Evolutionary conservation across 805 yeast species (phyloP).

Genomic region (Ogataea methylovora): DNA sequence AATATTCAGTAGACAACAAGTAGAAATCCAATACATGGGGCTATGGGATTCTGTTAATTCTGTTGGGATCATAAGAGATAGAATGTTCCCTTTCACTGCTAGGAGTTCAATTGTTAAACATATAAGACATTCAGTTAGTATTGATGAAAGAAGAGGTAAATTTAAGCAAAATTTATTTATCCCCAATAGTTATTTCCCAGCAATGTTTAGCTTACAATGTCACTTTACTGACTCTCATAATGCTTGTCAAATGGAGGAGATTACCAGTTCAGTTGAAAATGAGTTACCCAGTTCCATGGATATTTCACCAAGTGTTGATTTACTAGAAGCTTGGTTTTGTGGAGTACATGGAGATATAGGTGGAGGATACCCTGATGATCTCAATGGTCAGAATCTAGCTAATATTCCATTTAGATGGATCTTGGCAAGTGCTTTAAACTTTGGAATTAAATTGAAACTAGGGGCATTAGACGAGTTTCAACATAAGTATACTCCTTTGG

Average conservation of each 20-base stretch:
- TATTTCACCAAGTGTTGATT: constrained; percentile 18
- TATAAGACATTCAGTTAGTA: constrained; percentile 58
- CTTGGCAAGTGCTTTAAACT: constrained; percentile 41
- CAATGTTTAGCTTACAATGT: constrained; percentile 8
- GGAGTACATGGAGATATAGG: constrained; percentile 68
- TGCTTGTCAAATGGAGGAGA: constrained; percentile 15
- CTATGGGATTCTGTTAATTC: constrained; percentile 66
- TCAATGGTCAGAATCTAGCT: constrained; percentile 35
- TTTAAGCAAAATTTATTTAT: constrained; percentile 50
- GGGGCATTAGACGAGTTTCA: constrained; percentile 34
- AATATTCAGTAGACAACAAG: constrained; percentile 38
- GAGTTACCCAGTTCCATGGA: too few relatives aligned
- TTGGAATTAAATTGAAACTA: constrained; percentile 41
- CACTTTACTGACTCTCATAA: constrained; percentile 4
- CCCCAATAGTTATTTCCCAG: constrained; percentile 32
- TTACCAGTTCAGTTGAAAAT: constrained; percentile 9
- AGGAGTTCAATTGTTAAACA: constrained; percentile 44
- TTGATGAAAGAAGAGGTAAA: constrained; percentile 61
- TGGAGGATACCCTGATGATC: constrained; percentile 54
- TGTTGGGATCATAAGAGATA: constrained; percentile 51
- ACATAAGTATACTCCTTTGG: constrained; percentile 28
- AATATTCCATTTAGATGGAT: constrained; percentile 57
- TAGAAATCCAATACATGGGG: constrained; percentile 52
- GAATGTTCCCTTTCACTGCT: constrained; percentile 51
- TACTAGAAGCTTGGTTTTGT: constrained; percentile 57